Base-by-base conservation (phyloP, 2,329 filamentous ascomycete genomes). In the Colletotrichum incanum region DNA sequence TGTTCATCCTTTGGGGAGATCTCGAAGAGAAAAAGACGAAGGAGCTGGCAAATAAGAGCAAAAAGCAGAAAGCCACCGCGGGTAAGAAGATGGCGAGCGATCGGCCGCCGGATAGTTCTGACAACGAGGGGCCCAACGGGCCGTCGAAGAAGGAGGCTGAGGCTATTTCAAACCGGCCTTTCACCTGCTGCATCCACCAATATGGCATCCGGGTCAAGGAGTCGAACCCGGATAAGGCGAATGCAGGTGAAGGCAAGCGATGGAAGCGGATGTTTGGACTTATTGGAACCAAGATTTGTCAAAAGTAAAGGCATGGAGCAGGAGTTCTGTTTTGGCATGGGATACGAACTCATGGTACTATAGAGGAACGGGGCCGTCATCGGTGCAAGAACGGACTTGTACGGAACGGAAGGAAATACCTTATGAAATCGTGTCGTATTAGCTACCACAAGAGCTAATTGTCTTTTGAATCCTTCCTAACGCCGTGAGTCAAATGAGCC, bases 1-100 rank as follows among this genome's bases (percentile, higher is more conserved):
- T 98, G 67, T 96, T 92, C 78, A 84, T 90, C 45, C 85, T 98
- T 1, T 98, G 96, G 95, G 96, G 96, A 1, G 90, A 98, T 73
- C 85, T 98, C 1, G 91, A 95, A 78, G 94, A 97, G 78, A 80
- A 84, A 59, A 94, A 93, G 78, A 76, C 77, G 2, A 79, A 76
- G n/a, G 76, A 80, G 2, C 75, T 80, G 70, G 80, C 78, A 74
- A 79, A 72, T 68, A 71, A 76, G 49, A 77, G 76, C 59, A 77
- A 73, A 23, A 76, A 76, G 64, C 76, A 75, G 59, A 47, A 65
- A 16, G 49, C 54, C 20, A 67, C 61, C n/a, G 39, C 9, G 26
- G 49, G 23, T 14, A 65, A 68, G 37, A 70, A 70, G 64, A 45
- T 70, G 2, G 12, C 20, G 16, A 75, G 66, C 7, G 75, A 80